Conservation (phyloP, 78 protist genomes). For the Dictyostelium purpureum region DNA sequence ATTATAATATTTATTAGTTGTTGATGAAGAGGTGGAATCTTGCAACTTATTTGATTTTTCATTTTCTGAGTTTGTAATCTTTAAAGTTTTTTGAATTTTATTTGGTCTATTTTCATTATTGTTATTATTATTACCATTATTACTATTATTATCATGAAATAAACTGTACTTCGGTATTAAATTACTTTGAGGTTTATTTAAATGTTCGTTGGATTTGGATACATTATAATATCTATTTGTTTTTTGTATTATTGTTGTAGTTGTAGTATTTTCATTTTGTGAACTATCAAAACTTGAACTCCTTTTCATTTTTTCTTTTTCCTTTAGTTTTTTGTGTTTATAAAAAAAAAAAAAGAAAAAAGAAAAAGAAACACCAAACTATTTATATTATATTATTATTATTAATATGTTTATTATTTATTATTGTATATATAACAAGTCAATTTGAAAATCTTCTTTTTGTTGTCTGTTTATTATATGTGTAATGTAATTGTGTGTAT, state of each 20-base stretch:
- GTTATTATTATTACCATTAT: background rate
- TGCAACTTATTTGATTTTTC: background rate
- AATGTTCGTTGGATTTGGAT: background rate
- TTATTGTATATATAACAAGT: too few species aligned
- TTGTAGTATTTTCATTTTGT: background rate
- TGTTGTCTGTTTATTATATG: too few species aligned
- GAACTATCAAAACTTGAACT: too few species aligned
- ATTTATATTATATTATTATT: too few species aligned
- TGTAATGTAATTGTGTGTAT: too few species aligned
- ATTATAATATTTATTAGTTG: background rate
- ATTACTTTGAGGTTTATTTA: background rate
- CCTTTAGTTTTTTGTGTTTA: background rate
- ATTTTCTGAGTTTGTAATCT: background rate
- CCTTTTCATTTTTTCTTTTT: background rate
- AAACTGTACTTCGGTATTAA: constrained; percentile 2
- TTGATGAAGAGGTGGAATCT: background rate
- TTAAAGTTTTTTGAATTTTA: background rate
- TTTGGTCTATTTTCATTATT: background rate
- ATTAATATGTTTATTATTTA: too few species aligned
- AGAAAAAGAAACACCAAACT: too few species aligned
- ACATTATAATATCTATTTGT: constrained; percentile 34
- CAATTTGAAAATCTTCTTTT: too few species aligned
- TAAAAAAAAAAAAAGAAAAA: background rate
- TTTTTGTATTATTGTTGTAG: background rate
- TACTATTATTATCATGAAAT: background rate